Percentiles rank a stretch among this genome's conserved stretches.
phyloP scores from a whole-genome alignment of 176 grass and related monocot species.

The Metroxylon sagu region DNA sequence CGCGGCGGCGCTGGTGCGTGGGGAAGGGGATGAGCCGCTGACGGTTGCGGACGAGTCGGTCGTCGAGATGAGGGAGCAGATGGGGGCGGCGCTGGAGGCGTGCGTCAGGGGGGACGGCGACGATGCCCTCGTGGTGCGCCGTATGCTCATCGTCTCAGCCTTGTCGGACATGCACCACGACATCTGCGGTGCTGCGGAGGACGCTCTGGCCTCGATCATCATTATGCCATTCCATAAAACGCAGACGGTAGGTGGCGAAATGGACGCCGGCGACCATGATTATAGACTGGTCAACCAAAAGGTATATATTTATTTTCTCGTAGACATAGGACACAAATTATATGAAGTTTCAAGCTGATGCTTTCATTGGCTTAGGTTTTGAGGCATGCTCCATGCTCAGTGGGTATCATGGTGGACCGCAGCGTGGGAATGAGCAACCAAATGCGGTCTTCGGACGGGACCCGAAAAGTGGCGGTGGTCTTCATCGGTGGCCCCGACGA shows the following conservation, averaged over 20 bases:
- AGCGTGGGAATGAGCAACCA: constrained; percentile 19
- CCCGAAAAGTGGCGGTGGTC: constrained; percentile 30
- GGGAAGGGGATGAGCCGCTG: constrained; percentile 41
- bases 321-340: no score
- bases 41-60: constrained; percentile 63
- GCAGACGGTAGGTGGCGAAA: constrained; percentile 40
- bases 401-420: constrained; percentile 55
- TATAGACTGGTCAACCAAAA: constrained; percentile 60
- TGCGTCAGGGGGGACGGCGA: constrained; percentile 30
- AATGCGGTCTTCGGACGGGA: neutral
- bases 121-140: constrained; percentile 23
- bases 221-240: constrained; percentile 53
- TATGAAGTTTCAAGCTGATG: no score
- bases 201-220: constrained; percentile 47
- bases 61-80: constrained; percentile 44
- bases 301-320: constrained; percentile 2
- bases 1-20: constrained; percentile 39
- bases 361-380: constrained; percentile 20
- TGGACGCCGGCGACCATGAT: constrained; percentile 40
- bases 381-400: constrained; percentile 57
- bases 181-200: constrained; percentile 63
- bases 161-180: constrained; percentile 72
- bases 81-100: constrained; percentile 46
- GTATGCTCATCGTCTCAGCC: constrained; percentile 46
- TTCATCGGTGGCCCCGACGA: constrained; percentile 77